A percentile compares a stretch with the other conserved stretches of the same genome.
phyloP scores from a whole-genome alignment of 2,329 filamentous ascomycete species.

The Fusarium sororula region DNA sequence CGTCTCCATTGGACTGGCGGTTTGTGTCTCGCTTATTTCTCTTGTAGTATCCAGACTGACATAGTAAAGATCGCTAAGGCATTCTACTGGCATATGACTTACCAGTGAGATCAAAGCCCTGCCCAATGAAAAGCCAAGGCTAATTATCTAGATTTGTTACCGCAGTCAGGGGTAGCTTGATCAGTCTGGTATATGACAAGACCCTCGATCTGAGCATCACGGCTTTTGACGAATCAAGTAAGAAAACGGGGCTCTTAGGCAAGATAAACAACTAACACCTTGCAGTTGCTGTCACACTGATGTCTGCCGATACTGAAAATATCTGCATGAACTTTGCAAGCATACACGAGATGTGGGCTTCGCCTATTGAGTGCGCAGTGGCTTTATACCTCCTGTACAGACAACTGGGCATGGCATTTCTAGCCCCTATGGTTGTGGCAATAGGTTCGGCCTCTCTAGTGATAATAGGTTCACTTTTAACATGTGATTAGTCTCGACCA shows the following conservation, averaged over 20 bases:
- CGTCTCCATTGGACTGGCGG: slow-evolving; percentile 8
- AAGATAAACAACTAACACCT: not conserved
- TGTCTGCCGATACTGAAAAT: slow-evolving; percentile 18
- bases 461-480: not conserved
- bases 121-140: not conserved
- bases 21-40: not conserved
- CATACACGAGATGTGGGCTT: slow-evolving; percentile 22
- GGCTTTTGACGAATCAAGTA: slow-evolving; percentile 14
- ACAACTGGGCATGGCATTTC: slow-evolving; percentile 10
- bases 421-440: slow-evolving; percentile 4
- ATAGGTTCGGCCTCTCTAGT: not conserved
- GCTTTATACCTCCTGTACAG: slow-evolving; percentile 12
- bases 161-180: slow-evolving; percentile 2
- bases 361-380: slow-evolving; percentile 10
- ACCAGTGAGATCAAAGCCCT: not conserved
- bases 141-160: slow-evolving; percentile 2
- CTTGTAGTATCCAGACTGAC: not conserved
- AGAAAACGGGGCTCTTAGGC: not conserved
- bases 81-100: slow-evolving; percentile 15
- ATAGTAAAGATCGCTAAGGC: not conserved
- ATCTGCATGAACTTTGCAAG: slow-evolving; percentile 9
- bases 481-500: not conserved
- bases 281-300: slow-evolving; percentile 10
- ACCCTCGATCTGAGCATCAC: slow-evolving; percentile 15
- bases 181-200: slow-evolving; percentile 9